A percentile compares a stretch with the other conserved stretches of the same genome.
Conservation (phyloP, 2,329 filamentous ascomycete genomes). For the Cercospora zeae-maydis region DNA sequence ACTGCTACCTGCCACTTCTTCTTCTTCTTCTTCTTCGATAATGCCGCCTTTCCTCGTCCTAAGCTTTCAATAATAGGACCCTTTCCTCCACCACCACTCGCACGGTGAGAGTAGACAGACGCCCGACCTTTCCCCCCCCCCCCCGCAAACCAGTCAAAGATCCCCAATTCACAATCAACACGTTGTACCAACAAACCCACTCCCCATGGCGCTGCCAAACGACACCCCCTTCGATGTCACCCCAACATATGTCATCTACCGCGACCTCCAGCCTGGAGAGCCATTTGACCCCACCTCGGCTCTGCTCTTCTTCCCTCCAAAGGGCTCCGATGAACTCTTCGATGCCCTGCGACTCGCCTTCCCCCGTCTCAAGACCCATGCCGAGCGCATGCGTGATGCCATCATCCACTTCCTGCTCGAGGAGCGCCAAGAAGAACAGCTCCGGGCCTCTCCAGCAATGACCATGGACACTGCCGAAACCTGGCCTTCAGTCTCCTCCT, state of each 20-base stretch:
- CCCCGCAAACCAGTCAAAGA: too few relatives aligned
- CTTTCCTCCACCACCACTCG: background rate
- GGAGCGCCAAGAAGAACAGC: conserved; percentile 34
- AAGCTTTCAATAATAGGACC: background rate
- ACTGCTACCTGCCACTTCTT: background rate
- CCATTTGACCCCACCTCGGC: conserved; percentile 35
- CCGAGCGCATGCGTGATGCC: conserved; percentile 41
- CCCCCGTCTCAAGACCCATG: conserved; percentile 36
- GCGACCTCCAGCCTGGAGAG: conserved; percentile 31
- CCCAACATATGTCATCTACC: conserved; percentile 36
- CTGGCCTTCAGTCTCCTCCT: conserved; percentile 34
- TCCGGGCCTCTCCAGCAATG: conserved; percentile 23
- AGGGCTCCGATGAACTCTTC: conserved; percentile 41
- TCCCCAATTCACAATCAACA: background rate
- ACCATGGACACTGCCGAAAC: conserved; percentile 23
- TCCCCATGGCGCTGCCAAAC: conserved; percentile 22
- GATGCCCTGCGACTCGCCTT: conserved; percentile 37
- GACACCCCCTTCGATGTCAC: conserved; percentile 16
- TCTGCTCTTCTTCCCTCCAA: conserved; percentile 38
- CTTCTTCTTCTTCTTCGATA: too few relatives aligned
- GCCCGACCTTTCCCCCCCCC: too few relatives aligned
- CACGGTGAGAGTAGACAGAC: background rate
- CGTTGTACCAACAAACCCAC: background rate
- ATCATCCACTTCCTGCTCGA: conserved; percentile 39
- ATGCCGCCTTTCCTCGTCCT: conserved; percentile 12